These are phyloP conservation scores for Microsporum ferrugineum DNA, from an alignment of 2,329 filamentous ascomycete genomes.

Conservation along the genomic window DNA sequence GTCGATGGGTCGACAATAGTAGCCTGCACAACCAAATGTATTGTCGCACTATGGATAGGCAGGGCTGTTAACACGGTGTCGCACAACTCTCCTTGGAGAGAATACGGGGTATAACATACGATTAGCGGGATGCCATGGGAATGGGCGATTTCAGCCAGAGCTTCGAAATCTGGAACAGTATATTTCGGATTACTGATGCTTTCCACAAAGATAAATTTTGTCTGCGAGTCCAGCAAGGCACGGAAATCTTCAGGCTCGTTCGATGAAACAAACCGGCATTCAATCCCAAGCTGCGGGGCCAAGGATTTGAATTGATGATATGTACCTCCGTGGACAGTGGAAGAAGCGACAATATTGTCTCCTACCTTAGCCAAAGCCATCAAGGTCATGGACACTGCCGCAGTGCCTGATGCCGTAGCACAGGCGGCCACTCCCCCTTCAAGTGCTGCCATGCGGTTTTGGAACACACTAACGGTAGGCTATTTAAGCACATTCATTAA, in stretches of 20 bases:
- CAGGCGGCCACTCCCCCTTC: background rate
- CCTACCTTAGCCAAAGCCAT: background rate
- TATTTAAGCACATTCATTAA: background rate
- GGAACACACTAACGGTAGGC: background rate
- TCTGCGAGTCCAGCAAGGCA: background rate
- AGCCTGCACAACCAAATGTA: background rate
- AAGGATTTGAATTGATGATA: background rate
- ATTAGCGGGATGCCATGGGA: too few species aligned
- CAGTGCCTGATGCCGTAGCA: background rate
- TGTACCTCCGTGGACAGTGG: background rate
- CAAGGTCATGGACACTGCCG: background rate
- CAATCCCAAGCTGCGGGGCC: background rate
- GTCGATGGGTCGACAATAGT: background rate
- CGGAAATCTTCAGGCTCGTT: background rate
- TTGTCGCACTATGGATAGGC: too few species aligned
- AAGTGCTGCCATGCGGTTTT: background rate
- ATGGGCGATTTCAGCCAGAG: background rate
- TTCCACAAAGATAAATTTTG: background rate
- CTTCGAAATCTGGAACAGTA: background rate
- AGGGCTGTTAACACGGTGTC: too few species aligned
- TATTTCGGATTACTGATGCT: background rate
- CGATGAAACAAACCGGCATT: background rate
- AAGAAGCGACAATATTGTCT: background rate
- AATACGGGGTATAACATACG: too few species aligned
- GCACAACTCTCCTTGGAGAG: too few species aligned